Evolutionary conservation across 805 yeast genomes (phyloP), one percentile per base, ranked within the genome.

Genomic region (Metschnikowia drakensbergensis): DNA sequence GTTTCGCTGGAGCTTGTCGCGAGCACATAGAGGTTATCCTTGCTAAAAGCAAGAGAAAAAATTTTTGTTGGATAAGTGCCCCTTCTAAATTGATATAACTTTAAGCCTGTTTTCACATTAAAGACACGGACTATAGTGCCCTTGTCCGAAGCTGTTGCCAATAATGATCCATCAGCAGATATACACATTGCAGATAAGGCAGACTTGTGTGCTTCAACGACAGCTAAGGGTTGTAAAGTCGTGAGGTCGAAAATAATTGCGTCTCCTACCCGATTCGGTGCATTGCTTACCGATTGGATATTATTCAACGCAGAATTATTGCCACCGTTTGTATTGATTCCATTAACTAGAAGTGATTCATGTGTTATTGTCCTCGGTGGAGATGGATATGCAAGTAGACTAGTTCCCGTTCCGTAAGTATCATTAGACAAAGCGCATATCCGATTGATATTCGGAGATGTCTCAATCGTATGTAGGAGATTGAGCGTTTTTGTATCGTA

Each of bases 101-200:
- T 80, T 28, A 72, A 67, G 0, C 91, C 90, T 1, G 83, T 77
- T 1, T 75, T 73, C 0, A 88, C 82, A 32, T 84, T 72, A 60
- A 91, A 94, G 3, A 94, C 84, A 39, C 98, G 71, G 3, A 92
- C 81, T 23, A 94, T 82, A 0, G 98, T 94, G 1, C 99, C 99
- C 60, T 88, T 88, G 32, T 77, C 81, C 0, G 96, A 88, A 5
- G 97, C 89, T 0, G 97, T 88, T 0, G 97, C 97, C 39, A 92
- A 73, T 54, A 88, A 69, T 2, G 80, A 73, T 0, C 97, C 97
- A 58, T 87, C 91, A 30, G 74, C 72, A 44, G 89, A 87, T 13
- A 94, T 63, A 1, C 85, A 70, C 41, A 90, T 65, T 1, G 82
- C 76, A 3, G 90, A 86, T 37, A 92, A 63, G 1, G 86, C 83